Base-by-base conservation (phyloP, 306 rosid genomes). In the Crotalaria pallida region DNA sequence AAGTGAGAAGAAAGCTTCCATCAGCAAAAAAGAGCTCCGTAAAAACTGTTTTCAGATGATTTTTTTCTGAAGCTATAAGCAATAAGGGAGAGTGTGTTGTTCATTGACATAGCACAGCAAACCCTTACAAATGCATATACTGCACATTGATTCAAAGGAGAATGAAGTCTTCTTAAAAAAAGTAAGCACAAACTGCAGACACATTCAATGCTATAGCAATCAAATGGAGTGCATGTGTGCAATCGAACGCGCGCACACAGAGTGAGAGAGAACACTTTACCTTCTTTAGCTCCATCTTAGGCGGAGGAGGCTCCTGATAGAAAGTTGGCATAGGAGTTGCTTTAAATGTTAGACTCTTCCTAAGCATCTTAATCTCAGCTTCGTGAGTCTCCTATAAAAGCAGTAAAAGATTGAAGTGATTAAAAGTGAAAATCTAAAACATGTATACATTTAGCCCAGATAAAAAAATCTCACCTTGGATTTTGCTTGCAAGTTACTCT, bases 291-390 rank as follows among this genome's bases (percentile, higher is more conserved):
- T 83, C 90, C 56, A 61, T 81, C 78, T 85, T 88, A 19, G 94
- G 83, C 68, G 93, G 93, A 31, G 85, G 77, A 67, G 94, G 90
- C 82, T 83, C 94, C 74, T 85, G 94, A 63, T 88, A 88, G 58
- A 88, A 88, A 80, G 79, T 88, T 6, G 94, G 94, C 87, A 88
- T 79, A 47, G 94, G 94, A 48, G 88, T 88, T 60, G 94, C 94
- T 81, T 83, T 88, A 75, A 88, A 88, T 41, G 79, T 65, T 68
- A 88, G 83, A 66, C 83, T 88, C 82, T 85, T 88, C 83, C 94
- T 77, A 23, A 88, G 87, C 90, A 64, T 83, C 77, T 65, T 88
- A 53, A 88, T 77, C 80, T 88, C 94, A 3, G 90, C 90, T 40
- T 88, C 94, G 79, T 79, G 99, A 45, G 74, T 84, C 83, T 94